Evolutionary conservation across 371 early-diverging fungal species (phyloP).

Genomic region (Mucor saturninus): DNA sequence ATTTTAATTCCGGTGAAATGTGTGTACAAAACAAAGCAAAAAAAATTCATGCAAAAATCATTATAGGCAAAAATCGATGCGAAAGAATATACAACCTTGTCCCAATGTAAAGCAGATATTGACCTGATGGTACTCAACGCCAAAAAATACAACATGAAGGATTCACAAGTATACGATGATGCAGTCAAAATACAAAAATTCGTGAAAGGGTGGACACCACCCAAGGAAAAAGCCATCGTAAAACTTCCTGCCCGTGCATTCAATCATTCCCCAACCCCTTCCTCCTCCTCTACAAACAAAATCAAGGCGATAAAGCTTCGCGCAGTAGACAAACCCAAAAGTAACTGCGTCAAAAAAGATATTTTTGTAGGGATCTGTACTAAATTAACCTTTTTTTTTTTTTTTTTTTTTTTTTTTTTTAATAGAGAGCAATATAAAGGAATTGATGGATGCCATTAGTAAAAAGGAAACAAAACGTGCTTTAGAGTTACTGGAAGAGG

Average conservation of each 20-base stretch:
- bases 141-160: conserved; percentile 77
- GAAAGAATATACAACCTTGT: conserved; percentile 58
- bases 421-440: conserved; percentile 8
- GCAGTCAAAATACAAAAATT: conserved; percentile 64
- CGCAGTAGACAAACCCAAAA: conserved; percentile 43
- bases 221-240: conserved; percentile 30
- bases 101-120: conserved; percentile 68
- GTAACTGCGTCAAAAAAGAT: conserved; percentile 1
- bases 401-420: too few species aligned
- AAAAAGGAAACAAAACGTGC: conserved; percentile 39
- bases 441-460: conserved; percentile 38
- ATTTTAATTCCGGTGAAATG: too few species aligned
- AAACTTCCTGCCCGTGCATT: conserved; percentile 47
- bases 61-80: conserved; percentile 49
- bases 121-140: conserved; percentile 81
- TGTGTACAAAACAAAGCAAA: too few species aligned
- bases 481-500: conserved; percentile 35
- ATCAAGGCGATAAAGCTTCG: conserved; percentile 46
- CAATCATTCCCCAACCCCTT: background rate
- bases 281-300: conserved; percentile 7
- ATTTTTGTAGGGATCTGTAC: background rate
- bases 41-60: background rate
- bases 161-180: conserved; percentile 78
- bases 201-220: conserved; percentile 37
- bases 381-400: too few species aligned